A percentile compares a stretch with the other conserved stretches of the same genome.
Conservation (phyloP, 78 protist genomes). For the Speleostelium caveatum region DNA sequence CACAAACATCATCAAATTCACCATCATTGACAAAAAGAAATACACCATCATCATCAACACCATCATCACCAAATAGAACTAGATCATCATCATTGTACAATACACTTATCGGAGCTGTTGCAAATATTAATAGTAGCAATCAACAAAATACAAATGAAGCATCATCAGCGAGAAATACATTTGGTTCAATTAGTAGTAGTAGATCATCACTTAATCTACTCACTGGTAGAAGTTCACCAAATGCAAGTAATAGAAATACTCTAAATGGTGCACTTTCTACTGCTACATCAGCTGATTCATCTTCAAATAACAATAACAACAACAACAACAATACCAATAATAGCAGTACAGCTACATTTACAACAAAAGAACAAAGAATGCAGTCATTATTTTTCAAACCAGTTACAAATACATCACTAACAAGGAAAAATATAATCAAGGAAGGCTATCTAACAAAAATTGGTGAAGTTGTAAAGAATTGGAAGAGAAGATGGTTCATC, state of each 20-base stretch:
- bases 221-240: background rate
- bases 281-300: background rate
- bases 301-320: background rate
- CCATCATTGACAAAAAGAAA: background rate
- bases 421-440: slow-evolving; percentile 7
- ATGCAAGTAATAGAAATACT: background rate
- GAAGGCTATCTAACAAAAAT: slow-evolving; percentile 73
- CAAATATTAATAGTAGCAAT: no score
- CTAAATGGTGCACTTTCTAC: background rate
- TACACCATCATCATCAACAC: background rate
- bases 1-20: background rate
- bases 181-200: background rate
- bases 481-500: slow-evolving; percentile 74
- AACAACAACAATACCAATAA: no score
- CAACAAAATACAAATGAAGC: no score
- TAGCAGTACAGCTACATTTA: no score
- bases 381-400: background rate
- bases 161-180: background rate
- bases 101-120: no score
- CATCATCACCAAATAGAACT: background rate
- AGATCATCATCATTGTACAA: no score
- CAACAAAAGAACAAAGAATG: no score
- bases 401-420: slow-evolving; percentile 14
- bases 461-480: slow-evolving; percentile 63
- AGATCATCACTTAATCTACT: background rate